phyloP scores from a whole-genome alignment of 176 grass and related monocot genomes.

The Thinopyrum elongatum region DNA sequence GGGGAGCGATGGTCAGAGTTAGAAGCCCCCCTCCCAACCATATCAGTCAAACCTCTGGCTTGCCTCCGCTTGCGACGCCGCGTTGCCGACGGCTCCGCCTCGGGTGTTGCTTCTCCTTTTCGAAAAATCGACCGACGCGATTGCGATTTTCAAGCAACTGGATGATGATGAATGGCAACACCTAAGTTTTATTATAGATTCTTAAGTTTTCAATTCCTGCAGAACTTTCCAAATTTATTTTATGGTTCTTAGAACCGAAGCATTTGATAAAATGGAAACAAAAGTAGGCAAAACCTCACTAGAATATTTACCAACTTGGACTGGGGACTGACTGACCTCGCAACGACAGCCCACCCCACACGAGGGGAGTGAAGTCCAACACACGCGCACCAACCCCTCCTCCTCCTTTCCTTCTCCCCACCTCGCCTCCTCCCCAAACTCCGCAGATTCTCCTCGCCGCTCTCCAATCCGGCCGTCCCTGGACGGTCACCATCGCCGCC shows the following conservation, averaged over 20 bases:
- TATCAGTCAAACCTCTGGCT: not conserved
- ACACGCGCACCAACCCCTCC: not conserved
- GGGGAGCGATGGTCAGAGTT: not conserved
- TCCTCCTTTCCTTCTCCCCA: not conserved
- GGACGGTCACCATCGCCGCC: not conserved
- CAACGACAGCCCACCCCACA: not conserved
- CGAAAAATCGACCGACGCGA: not conserved
- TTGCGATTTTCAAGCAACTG: not conserved
- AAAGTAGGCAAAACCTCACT: not conserved
- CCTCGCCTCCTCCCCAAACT: not conserved
- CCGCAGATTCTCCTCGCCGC: constrained; percentile 13
- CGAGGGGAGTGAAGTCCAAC: constrained; percentile 7
- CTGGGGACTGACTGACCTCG: constrained; percentile 11
- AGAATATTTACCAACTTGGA: not conserved
- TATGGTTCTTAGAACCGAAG: not conserved
- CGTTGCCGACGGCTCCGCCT: not conserved
- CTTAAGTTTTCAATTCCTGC: no score
- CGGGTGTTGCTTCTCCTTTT: not conserved
- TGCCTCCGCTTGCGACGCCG: not conserved
- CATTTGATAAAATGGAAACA: not conserved
- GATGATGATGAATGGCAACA: not conserved
- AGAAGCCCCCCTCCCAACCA: not conserved
- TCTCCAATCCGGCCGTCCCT: not conserved
- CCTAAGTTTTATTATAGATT: no score
- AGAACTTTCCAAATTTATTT: not conserved